Conservation (phyloP, 2,329 filamentous ascomycete species). For the Pseudogymnoascus sp. region DNA sequence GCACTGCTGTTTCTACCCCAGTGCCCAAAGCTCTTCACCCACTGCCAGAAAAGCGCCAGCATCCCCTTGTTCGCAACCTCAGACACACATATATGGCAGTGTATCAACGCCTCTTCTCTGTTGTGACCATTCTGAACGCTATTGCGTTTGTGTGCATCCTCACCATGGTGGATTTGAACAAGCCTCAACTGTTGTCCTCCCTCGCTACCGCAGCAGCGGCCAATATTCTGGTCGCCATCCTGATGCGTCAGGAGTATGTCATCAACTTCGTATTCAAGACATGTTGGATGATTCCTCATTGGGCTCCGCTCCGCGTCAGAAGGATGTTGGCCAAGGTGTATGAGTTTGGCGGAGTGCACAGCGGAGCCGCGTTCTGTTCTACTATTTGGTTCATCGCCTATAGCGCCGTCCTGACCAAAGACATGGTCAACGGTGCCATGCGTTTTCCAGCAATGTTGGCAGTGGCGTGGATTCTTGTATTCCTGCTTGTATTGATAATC, state of each 20-base stretch:
- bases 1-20: not conserved
- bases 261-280: slow-evolving; percentile 42
- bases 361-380: slow-evolving; percentile 40
- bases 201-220: slow-evolving; percentile 29
- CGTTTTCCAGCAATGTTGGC: not conserved
- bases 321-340: slow-evolving; percentile 41
- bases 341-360: slow-evolving; percentile 45
- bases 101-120: slow-evolving; percentile 48
- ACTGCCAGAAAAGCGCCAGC: not conserved
- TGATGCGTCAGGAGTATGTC: slow-evolving; percentile 44
- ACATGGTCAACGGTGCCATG: not conserved
- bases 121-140: slow-evolving; percentile 43
- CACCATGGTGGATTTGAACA: not conserved
- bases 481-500: slow-evolving; percentile 39
- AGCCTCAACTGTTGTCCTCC: slow-evolving; percentile 4
- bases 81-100: slow-evolving; percentile 37
- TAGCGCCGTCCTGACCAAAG: slow-evolving; percentile 20
- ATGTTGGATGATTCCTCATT: slow-evolving; percentile 37
- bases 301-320: slow-evolving; percentile 39
- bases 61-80: slow-evolving; percentile 12
- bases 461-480: slow-evolving; percentile 29
- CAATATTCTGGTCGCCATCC: slow-evolving; percentile 41
- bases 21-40: not conserved
- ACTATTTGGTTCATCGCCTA: slow-evolving; percentile 40
- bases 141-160: slow-evolving; percentile 33